Conservation (phyloP, 805 yeast genomes). For the Dipodascopsis tothii region DNA sequence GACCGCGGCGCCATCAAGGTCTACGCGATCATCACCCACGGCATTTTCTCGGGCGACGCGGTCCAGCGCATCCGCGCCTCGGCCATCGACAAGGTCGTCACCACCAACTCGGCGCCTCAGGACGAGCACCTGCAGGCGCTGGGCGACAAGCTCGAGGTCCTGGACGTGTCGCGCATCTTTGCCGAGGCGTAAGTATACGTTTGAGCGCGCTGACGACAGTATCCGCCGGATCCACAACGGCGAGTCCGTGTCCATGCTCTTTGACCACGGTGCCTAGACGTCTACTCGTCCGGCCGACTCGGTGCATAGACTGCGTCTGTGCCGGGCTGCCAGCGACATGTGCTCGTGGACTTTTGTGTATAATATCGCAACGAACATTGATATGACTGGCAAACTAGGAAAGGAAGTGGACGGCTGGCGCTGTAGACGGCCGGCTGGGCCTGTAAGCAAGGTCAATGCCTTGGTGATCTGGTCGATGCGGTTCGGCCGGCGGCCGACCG, state of each 20-base stretch:
- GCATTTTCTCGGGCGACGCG: constrained; percentile 89
- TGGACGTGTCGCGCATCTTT: constrained; percentile 80
- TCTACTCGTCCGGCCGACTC: too few species aligned
- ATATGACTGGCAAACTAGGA: too few species aligned
- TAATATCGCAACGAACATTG: too few species aligned
- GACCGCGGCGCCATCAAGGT: constrained; percentile 88
- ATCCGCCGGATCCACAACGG: constrained; percentile 95
- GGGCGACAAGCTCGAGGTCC: constrained; percentile 63
- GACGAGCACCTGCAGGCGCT: constrained; percentile 43
- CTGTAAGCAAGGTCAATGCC: too few species aligned
- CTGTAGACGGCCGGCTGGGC: too few species aligned
- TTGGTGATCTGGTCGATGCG: too few species aligned
- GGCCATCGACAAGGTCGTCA: constrained; percentile 73
- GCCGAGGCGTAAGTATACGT: constrained; percentile 58
- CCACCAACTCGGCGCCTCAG: constrained; percentile 91
- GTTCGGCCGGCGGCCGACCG: too few species aligned
- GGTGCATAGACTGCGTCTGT: too few species aligned
- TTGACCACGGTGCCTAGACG: constrained; percentile 58
- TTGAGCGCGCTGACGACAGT: constrained; percentile 1
- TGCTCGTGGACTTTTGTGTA: too few species aligned
- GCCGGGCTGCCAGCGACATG: too few species aligned
- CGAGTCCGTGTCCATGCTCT: constrained; percentile 87
- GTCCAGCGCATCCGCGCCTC: constrained; percentile 57
- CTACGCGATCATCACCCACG: constrained; percentile 85
- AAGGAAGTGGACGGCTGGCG: too few species aligned